These are phyloP conservation scores for Wickerhamiella infanticola DNA, from an alignment of 1,139 yeast species.

Conservation along the genomic window DNA sequence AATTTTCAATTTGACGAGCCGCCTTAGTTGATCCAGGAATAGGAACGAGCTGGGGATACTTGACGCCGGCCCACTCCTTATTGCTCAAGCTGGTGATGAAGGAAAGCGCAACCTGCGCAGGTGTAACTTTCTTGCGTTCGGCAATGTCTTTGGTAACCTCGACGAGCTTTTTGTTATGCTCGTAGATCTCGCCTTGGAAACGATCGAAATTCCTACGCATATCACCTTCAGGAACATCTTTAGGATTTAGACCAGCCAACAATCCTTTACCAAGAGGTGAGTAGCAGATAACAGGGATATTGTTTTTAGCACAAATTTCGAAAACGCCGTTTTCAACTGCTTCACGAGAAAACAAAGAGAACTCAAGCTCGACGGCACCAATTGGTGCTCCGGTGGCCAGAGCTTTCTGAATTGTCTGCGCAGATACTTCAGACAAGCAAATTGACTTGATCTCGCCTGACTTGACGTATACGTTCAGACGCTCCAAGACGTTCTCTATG, in stretches of 20 bases:
- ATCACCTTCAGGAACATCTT: constrained; percentile 30
- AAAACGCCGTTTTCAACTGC: constrained; percentile 46
- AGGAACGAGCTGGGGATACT: constrained; percentile 49
- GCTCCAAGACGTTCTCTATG: constrained; percentile 21
- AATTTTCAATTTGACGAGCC: constrained; percentile 45
- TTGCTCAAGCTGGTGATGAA: constrained; percentile 40
- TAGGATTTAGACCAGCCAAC: constrained; percentile 47
- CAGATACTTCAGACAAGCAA: constrained; percentile 53
- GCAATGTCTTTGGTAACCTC: constrained; percentile 35
- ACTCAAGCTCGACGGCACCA: constrained; percentile 59
- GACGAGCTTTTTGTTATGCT: constrained; percentile 36
- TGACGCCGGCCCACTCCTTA: constrained; percentile 23
- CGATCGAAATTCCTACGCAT: constrained; percentile 39
- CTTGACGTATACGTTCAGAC: constrained; percentile 19
- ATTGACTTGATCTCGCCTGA: constrained; percentile 40
- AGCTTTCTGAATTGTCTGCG: constrained; percentile 43
- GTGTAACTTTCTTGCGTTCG: constrained; percentile 30
- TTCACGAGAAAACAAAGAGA: constrained; percentile 51
- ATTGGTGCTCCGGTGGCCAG: constrained; percentile 33
- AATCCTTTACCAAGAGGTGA: constrained; percentile 75
- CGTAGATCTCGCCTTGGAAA: constrained; percentile 41
- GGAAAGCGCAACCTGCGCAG: constrained; percentile 57
- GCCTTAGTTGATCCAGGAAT: constrained; percentile 60
- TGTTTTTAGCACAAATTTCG: constrained; percentile 35
- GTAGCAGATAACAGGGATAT: constrained; percentile 59